phyloP scores from a whole-genome alignment of 495 filamentous ascomycete genomes.

The Xylaria scruposa region DNA sequence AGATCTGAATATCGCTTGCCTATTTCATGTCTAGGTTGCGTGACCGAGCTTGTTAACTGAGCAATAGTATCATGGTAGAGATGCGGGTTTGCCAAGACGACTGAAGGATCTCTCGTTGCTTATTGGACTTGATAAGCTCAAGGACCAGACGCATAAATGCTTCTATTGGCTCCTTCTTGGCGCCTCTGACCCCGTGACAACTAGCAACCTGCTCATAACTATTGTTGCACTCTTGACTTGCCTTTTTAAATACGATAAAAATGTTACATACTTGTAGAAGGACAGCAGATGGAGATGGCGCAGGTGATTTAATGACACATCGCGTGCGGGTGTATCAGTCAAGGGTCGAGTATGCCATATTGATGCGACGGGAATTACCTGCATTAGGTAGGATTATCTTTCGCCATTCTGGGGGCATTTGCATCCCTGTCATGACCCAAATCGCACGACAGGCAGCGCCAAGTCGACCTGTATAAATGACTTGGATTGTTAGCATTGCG shows the following conservation, averaged over 20 bases:
- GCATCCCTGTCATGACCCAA: neutral
- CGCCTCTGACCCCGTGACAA: conserved; percentile 10
- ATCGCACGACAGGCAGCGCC: conserved; percentile 1
- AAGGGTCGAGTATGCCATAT: neutral
- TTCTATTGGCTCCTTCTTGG: conserved; percentile 18
- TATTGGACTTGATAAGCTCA: conserved; percentile 23
- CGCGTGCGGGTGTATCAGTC: conserved; percentile 8
- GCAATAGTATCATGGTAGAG: neutral
- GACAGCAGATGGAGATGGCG: neutral
- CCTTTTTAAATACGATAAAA: conserved; percentile 21
- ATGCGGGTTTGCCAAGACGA: conserved; percentile 14
- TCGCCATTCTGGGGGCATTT: neutral
- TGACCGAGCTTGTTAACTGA: neutral
- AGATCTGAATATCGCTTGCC: neutral
- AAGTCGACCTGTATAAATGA: neutral
- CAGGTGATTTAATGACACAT: conserved; percentile 18
- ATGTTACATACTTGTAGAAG: neutral
- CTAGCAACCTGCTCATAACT: neutral
- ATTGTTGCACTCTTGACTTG: neutral
- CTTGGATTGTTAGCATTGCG: neutral
- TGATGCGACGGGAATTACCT: conserved; percentile 1
- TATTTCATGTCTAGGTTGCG: neutral
- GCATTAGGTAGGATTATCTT: conserved; percentile 7
- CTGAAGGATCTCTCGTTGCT: neutral
- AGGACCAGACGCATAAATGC: neutral